Base-by-base conservation (phyloP, 345 rosid species). In the Psidium friedrichsthalianum region DNA sequence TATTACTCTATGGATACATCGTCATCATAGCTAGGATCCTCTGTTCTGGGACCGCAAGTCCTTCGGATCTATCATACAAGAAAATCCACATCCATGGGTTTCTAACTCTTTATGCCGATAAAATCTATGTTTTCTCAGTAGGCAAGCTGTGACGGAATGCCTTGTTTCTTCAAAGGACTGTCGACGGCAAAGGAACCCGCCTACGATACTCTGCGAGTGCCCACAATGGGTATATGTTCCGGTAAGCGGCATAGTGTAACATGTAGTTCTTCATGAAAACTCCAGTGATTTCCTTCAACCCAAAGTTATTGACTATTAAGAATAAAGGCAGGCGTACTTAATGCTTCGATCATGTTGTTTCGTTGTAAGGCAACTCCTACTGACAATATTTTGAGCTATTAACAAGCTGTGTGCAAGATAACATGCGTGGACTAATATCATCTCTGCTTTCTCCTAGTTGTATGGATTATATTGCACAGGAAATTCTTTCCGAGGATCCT, bases 141-240 rank as follows among this genome's bases (percentile, higher is more conserved):
- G 36, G 36, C 36, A 36, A 36, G 36, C 36, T 36, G 36, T 36
- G 36, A 36, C 3, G 36, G 36, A 36, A 36, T 11, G 18, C 51
- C 6, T 64, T 55, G 21, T 64, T 52, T 4, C 78, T 14, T 87
- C 74, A 61, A 61, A 61, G 74, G 74, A 10, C 74, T 61, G 74
- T 61, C 29, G 74, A 85, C 7, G 91, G 90, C 56, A 86, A 83
- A 20, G 84, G 84, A 52, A 89, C 87, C 20, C 61, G 69, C 58
- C 69, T 85, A 10, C 85, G 84, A 61, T 89, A 92, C 82, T 92
- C 91, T 22, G 90, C 94, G 2, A 92, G 87, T 74, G 93, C 94
- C 93, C 92, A 90, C 74, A 91, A 25, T 11, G 93, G 93, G 56
- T 87, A 92, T 51, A 88, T 87, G 55, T 90, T 91, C 83, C 89